These are phyloP conservation scores for Paraphysoderma sedebokerense DNA, from an alignment of 371 early-diverging fungal species.

Conservation along the genomic window DNA sequence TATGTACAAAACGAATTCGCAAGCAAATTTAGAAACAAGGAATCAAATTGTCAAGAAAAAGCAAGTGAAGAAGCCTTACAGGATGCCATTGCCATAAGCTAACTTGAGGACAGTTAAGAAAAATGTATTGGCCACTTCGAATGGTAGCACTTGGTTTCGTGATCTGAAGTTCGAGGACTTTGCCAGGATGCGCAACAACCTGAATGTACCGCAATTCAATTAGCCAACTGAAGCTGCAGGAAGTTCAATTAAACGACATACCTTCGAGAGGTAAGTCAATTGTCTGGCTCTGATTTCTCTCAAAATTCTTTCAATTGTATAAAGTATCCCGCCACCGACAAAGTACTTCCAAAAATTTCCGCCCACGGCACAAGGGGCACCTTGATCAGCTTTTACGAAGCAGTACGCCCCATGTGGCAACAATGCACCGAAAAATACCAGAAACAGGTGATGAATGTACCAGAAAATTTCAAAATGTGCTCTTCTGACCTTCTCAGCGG, in stretches of 20 bases:
- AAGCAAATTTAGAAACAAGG: no score
- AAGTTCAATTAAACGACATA: no score
- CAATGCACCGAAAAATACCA: slow-evolving; percentile 56
- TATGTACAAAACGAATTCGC: no score
- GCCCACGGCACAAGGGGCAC: slow-evolving; percentile 43
- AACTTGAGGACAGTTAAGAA: slow-evolving; percentile 41
- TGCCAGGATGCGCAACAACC: slow-evolving; percentile 40
- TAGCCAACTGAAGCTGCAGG: no score
- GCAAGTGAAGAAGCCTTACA: no score
- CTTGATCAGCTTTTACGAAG: slow-evolving; percentile 48
- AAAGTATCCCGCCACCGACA: slow-evolving; percentile 42
- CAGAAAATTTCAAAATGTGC: slow-evolving; percentile 64
- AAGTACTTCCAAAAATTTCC: slow-evolving; percentile 68
- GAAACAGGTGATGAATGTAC: slow-evolving; percentile 69
- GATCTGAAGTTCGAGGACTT: slow-evolving; percentile 52
- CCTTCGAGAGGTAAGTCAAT: not conserved
- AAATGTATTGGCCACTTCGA: slow-evolving; percentile 52
- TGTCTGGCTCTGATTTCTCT: slow-evolving; percentile 43
- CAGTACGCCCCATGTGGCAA: slow-evolving; percentile 75
- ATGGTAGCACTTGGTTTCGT: slow-evolving; percentile 33
- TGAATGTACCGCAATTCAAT: no score
- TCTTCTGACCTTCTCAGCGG: slow-evolving; percentile 33
- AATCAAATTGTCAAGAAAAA: no score
- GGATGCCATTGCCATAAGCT: slow-evolving; percentile 63
- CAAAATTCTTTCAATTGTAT: slow-evolving; percentile 46